These are phyloP conservation scores for Scutellaria barbata DNA, from an alignment of 257 asterid species.

Conservation along the genomic window DNA sequence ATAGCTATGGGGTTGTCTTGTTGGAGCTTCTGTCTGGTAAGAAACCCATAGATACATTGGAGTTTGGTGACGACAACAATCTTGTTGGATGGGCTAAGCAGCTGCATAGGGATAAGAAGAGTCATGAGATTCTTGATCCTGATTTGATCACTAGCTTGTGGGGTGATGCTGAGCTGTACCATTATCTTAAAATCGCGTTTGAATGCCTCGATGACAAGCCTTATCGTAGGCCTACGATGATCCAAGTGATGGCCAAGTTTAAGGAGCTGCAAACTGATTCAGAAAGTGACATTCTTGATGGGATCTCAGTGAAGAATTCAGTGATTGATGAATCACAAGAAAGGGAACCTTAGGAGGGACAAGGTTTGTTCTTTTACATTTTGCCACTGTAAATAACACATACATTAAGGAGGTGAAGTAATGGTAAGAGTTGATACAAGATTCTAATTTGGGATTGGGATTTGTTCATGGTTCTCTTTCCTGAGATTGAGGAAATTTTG, in stretches of 20 bases:
- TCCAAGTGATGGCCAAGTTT: conserved; percentile 94
- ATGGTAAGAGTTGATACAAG: conserved; percentile 31
- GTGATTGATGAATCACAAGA: conserved; percentile 80
- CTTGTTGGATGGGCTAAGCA: conserved; percentile 98
- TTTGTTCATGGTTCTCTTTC: too few species aligned
- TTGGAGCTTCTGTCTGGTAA: conserved; percentile 92
- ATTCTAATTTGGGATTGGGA: background rate
- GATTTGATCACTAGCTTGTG: conserved; percentile 57
- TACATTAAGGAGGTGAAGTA: conserved; percentile 34
- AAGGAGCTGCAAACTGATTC: conserved; percentile 77
- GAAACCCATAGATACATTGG: conserved; percentile 74
- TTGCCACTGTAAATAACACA: conserved; percentile 46
- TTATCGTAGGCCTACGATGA: conserved; percentile 84
- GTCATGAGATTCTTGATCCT: conserved; percentile 72
- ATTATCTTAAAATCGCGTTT: conserved; percentile 74
- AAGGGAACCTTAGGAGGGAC: conserved; percentile 45
- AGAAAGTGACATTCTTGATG: conserved; percentile 82
- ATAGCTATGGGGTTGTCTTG: conserved; percentile 89
- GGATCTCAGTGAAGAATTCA: conserved; percentile 68
- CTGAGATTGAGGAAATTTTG: conserved; percentile 15
- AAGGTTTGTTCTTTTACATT: background rate
- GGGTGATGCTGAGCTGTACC: conserved; percentile 71
- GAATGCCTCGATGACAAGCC: conserved; percentile 90
- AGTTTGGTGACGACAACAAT: conserved; percentile 88
- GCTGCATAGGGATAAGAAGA: conserved; percentile 56